Evolutionary conservation across 1,284 basidiomycete species (phyloP).

Genomic region (Rhodofomes roseus): DNA sequence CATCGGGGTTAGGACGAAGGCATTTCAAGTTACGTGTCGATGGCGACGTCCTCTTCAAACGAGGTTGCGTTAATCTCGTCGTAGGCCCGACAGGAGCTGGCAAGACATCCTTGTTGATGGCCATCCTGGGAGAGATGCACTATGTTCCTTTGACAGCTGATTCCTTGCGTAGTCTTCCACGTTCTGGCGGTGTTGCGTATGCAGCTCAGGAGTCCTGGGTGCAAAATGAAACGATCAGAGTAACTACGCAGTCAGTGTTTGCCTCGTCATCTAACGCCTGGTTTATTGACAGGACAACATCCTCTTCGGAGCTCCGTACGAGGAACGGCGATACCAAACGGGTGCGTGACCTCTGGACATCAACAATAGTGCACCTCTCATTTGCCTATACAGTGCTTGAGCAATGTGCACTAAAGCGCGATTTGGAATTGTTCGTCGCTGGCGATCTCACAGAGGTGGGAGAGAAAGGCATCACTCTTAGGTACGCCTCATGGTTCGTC

Average conservation of each 20-base stretch:
- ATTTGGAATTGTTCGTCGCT: conserved; percentile 61
- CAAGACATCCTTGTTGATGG: conserved; percentile 49
- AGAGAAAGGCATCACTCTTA: conserved; percentile 56
- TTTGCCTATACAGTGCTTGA: conserved; percentile 37
- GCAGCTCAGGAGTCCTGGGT: conserved; percentile 77
- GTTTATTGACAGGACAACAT: conserved; percentile 35
- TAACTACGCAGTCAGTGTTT: conserved; percentile 10
- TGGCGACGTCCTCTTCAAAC: conserved; percentile 50
- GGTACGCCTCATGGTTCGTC: conserved; percentile 16
- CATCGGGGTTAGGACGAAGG: conserved; percentile 19
- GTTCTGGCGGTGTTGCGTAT: conserved; percentile 61
- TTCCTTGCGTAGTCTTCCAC: conserved; percentile 62
- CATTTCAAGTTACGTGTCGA: conserved; percentile 47
- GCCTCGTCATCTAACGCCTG: neutral
- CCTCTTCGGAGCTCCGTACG: conserved; percentile 36
- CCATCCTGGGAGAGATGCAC: conserved; percentile 60
- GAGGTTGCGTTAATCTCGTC: conserved; percentile 55
- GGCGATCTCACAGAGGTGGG: conserved; percentile 70
- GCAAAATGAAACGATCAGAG: conserved; percentile 45
- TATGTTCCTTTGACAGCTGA: conserved; percentile 43
- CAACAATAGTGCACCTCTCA: neutral
- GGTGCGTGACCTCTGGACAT: conserved; percentile 15
- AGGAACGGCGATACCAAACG: conserved; percentile 40
- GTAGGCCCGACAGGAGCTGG: conserved; percentile 57
- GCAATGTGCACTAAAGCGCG: conserved; percentile 60